Evolutionary conservation across 1,139 yeast species (phyloP), one percentile per base, ranked within the genome.

Genomic region (Geotrichum cucujoidarum): DNA sequence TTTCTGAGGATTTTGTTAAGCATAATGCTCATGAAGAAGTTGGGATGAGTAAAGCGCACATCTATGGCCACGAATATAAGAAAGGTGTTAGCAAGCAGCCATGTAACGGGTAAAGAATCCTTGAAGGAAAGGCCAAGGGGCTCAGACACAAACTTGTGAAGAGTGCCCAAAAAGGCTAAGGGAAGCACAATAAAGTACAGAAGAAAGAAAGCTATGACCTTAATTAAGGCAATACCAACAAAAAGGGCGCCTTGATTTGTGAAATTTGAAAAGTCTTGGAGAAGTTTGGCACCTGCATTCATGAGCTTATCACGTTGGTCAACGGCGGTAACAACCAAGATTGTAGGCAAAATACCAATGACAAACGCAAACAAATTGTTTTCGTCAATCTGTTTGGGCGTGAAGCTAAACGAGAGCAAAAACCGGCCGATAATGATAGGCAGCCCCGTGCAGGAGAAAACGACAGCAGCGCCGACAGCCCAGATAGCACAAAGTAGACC

Each of bases 401-500:
- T 36, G 24, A 32, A 25, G 7, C 22, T 16, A 32, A 42, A 33
- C n/a, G 37, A 32, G 31, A 38, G 37, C 24, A 45, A 33, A 25
- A 40, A 27, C 29, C 62, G 54, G 10, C 71, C 71, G n/a, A 62
- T 36, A n/a, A 61, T 44, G n/a, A 68, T 36, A 13, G 70, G 69
- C 6, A 58, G 50, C 2, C 60, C 58, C 11, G 67, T 58, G 4
- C 57, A 57, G 5, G 58, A 45, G 4, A 63, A 48, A 6, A 64
- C 58, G 3, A 83, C 64, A 0, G 79, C 46, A 1, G 80, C 74
- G 0, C 95, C 81, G 62, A 81, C 83, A 1, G 77, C 59, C 95
- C 97, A 89, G 27, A 89, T 70, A 63, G 77, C 67, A 1, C 71
- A 62, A 40, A 89, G 70, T 43, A 92, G 67, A 0, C 65, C 67